phyloP scores from a whole-genome alignment of 164 flowering plant species.

The Macadamia tetraphylla region DNA sequence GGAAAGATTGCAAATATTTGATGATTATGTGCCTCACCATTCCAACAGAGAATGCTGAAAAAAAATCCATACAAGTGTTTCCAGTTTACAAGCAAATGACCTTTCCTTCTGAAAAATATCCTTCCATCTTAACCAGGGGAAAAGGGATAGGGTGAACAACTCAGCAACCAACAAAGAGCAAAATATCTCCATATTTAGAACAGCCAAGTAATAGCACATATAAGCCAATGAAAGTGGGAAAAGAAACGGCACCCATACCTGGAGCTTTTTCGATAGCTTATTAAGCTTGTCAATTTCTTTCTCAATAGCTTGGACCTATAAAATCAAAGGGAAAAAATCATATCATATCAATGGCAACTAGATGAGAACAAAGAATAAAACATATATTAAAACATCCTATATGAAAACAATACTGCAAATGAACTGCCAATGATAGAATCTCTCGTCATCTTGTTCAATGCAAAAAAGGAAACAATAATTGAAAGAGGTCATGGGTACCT shows the following conservation, averaged over 20 bases:
- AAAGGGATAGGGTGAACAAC: too few relatives aligned
- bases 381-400: background rate
- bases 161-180: too few relatives aligned
- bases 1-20: too few relatives aligned
- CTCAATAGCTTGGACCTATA: conserved; percentile 16
- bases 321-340: background rate
- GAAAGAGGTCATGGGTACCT: background rate
- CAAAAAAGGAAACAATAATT: background rate
- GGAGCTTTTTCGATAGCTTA: conserved; percentile 22
- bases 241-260: conserved; percentile 14
- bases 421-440: background rate
- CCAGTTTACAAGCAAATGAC: too few relatives aligned
- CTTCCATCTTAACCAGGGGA: too few relatives aligned
- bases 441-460: background rate
- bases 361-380: too few relatives aligned
- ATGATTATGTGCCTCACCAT: too few relatives aligned
- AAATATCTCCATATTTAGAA: too few relatives aligned
- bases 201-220: background rate
- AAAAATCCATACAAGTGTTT: too few relatives aligned
- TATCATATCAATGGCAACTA: background rate
- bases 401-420: background rate
- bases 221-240: background rate
- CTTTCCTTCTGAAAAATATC: too few relatives aligned
- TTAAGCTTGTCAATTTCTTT: conserved; percentile 18
- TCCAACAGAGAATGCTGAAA: too few relatives aligned